A percentile compares a stretch with the other conserved stretches of the same genome.
These are phyloP conservation scores for Fusarium duplospermum DNA, from an alignment of 2,329 filamentous ascomycete species.

Conservation along the genomic window DNA sequence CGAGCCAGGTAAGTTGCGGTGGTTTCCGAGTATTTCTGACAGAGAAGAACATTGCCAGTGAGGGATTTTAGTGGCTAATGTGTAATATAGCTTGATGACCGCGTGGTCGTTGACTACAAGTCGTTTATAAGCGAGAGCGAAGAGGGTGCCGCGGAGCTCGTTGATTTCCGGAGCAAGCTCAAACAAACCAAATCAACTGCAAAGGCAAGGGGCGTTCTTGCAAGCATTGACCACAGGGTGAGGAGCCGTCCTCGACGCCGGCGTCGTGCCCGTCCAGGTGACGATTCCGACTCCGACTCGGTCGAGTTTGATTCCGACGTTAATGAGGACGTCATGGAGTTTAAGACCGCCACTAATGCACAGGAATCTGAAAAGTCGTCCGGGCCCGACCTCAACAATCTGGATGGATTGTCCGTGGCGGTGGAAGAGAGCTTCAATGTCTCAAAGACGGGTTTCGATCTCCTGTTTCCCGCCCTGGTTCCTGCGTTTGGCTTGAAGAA, in stretches of 20 bases:
- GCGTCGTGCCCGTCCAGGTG: too few relatives aligned
- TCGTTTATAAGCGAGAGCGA: not conserved
- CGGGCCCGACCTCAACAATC: too few relatives aligned
- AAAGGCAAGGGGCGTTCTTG: not conserved
- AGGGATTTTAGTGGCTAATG: too few relatives aligned
- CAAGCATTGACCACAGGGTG: too few relatives aligned
- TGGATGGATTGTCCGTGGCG: not conserved
- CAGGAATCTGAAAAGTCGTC: too few relatives aligned
- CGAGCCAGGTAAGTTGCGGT: not conserved
- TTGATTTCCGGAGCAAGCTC: not conserved
- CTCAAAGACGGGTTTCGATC: not conserved
- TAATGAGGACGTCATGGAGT: not conserved
- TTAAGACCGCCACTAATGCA: too few relatives aligned
- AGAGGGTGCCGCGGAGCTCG: not conserved
- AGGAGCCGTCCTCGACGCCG: too few relatives aligned
- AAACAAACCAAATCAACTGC: not conserved
- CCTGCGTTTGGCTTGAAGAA: not conserved
- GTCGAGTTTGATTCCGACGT: not conserved
- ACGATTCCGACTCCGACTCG: too few relatives aligned
- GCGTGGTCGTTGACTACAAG: not conserved
- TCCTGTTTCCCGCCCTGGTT: not conserved
- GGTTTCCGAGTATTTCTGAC: not conserved
- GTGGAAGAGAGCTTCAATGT: not conserved
- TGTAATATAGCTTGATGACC: not conserved
- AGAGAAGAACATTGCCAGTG: too few relatives aligned